Percentiles rank a stretch among this genome's conserved stretches.
phyloP scores from a whole-genome alignment of 23 red algal species.

The Gracilaria domingensis region DNA sequence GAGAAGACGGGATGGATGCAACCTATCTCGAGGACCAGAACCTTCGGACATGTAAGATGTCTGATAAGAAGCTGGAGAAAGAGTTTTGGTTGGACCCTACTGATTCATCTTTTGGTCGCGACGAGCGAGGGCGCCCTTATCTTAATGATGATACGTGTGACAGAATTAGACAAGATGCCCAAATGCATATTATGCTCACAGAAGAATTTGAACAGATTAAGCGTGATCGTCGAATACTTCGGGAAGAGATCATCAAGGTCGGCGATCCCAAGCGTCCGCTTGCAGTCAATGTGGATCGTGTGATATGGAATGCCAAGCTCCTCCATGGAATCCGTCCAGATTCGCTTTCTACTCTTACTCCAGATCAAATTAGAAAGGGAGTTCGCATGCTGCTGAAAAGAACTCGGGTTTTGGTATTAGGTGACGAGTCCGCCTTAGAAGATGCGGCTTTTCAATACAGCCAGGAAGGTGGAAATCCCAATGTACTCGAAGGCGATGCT shows the following conservation, averaged over 20 bases:
- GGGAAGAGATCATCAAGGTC: conserved; percentile 80
- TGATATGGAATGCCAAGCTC: conserved; percentile 91
- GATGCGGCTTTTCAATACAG: conserved; percentile 47
- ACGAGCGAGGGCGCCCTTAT: conserved; percentile 64
- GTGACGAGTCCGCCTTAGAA: conserved; percentile 65
- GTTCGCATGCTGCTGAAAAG: conserved; percentile 79
- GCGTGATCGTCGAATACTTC: conserved; percentile 80
- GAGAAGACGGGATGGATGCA: conserved; percentile 96
- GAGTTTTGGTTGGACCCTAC: conserved; percentile 75
- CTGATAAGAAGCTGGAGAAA: conserved; percentile 73
- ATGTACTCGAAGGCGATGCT: conserved; percentile 28
- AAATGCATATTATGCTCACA: conserved; percentile 67
- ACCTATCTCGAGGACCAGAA: conserved; percentile 91
- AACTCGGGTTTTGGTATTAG: conserved; percentile 59
- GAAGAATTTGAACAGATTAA: conserved; percentile 86
- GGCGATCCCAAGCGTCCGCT: conserved; percentile 88
- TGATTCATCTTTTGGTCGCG: conserved; percentile 87
- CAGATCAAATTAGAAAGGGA: conserved; percentile 82
- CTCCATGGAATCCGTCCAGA: conserved; percentile 78
- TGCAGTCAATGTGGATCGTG: conserved; percentile 93
- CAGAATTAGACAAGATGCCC: conserved; percentile 82
- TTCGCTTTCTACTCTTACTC: conserved; percentile 79
- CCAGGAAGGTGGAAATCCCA: conserved; percentile 23
- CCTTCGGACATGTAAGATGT: conserved; percentile 71
- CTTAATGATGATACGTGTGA: conserved; percentile 83